Evolutionary conservation across 345 rosid species (phyloP).

Genomic region (Iberis pinnata): DNA sequence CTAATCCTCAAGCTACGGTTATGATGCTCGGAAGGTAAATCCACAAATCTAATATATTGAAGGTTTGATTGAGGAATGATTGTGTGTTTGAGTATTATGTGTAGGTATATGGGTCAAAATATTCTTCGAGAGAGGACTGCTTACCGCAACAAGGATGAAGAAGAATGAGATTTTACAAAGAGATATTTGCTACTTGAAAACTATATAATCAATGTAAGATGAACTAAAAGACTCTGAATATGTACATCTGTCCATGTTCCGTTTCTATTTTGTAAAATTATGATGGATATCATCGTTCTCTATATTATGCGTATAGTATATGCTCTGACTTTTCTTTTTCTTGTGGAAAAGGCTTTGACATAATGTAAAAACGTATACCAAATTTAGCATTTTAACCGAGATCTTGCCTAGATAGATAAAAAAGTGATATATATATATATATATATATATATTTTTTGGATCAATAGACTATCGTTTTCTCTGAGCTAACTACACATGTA

Average conservation of each 20-base stretch:
- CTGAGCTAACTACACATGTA: no score
- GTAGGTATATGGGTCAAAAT: slow-evolving; percentile 43
- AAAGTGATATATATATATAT: no score
- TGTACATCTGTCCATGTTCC: slow-evolving; percentile 20
- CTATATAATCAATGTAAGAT: slow-evolving; percentile 21
- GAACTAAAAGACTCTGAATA: slow-evolving; percentile 18
- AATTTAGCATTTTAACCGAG: no score
- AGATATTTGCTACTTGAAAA: slow-evolving; percentile 4
- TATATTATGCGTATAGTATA: neutral
- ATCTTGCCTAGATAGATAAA: no score
- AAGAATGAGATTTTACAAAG: slow-evolving; percentile 9
- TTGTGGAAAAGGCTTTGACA: no score
- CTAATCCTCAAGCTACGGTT: slow-evolving; percentile 66
- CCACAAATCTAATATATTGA: neutral
- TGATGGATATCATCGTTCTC: neutral
- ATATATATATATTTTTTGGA: no score
- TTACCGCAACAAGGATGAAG: neutral
- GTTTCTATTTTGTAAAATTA: slow-evolving; percentile 24
- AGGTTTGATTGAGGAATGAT: neutral
- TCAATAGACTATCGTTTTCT: no score
- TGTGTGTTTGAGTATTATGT: neutral
- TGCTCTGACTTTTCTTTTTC: neutral
- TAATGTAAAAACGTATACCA: no score
- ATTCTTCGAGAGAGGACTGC: slow-evolving; percentile 31
- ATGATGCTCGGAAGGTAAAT: slow-evolving; percentile 83